Percentiles rank a stretch among this genome's conserved stretches.
These are phyloP conservation scores for Suillus luteus DNA, from an alignment of 768 basidiomycete genomes.

Conservation along the genomic window DNA sequence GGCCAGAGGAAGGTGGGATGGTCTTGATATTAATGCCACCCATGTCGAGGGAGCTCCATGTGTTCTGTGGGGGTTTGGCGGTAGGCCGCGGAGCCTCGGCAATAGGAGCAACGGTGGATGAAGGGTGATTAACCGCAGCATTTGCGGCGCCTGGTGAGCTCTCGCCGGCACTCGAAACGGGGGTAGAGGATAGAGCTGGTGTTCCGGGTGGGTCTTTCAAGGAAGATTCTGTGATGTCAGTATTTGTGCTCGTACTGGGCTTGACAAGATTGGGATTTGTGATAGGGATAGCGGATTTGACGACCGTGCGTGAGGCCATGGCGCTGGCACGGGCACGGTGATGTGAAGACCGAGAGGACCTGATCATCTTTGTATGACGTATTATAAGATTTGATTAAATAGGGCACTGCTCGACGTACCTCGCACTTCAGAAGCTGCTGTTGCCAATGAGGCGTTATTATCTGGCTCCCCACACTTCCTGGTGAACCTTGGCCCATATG, in stretches of 20 bases:
- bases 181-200: slow-evolving; percentile 32
- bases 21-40: slow-evolving; percentile 94
- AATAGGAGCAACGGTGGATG: slow-evolving; percentile 75
- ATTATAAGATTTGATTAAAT: slow-evolving; percentile 19
- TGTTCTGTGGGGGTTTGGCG: slow-evolving; percentile 68
- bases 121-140: slow-evolving; percentile 58
- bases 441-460: slow-evolving; percentile 87
- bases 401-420: slow-evolving; percentile 49
- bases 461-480: slow-evolving; percentile 53
- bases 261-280: slow-evolving; percentile 82
- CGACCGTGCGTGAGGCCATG: slow-evolving; percentile 84
- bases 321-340: slow-evolving; percentile 95
- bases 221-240: slow-evolving; percentile 27
- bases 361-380: slow-evolving; percentile 61
- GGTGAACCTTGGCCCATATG: slow-evolving; percentile 64
- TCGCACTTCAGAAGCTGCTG: slow-evolving; percentile 92
- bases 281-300: slow-evolving; percentile 89
- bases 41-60: slow-evolving; percentile 94
- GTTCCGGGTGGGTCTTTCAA: slow-evolving; percentile 32
- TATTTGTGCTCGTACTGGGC: slow-evolving; percentile 30
- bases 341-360: slow-evolving; percentile 85
- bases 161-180: slow-evolving; percentile 33
- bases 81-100: slow-evolving; percentile 67
- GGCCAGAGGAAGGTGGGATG: slow-evolving; percentile 71
- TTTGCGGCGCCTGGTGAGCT: slow-evolving; percentile 37